Base-by-base conservation (phyloP, 129 eudicot genomes). In the Centrapalus pauciflorus region DNA sequence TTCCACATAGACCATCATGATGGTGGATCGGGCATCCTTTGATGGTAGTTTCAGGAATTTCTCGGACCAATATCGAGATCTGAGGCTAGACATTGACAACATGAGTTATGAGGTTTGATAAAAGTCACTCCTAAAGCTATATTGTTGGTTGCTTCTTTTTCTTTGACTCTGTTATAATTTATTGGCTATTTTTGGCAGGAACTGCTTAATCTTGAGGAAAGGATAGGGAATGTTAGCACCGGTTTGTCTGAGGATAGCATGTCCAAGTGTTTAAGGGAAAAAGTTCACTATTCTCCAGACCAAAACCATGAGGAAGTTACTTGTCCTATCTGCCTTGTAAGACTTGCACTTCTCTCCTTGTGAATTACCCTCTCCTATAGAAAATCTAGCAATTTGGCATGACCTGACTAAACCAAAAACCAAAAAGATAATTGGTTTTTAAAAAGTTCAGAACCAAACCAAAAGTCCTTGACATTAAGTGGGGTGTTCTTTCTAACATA, bases 291-390 rank as follows among this genome's bases (percentile, higher is more conserved):
- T 66, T 70, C 21, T 17, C 38, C 17, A 6, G 64, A 73, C 40
- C 52, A 45, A 74, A 56, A 27, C 21, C 33, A 28, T 9, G 70
- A 61, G 29, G 84, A 79, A 38, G 82, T 46, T 66, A 46, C 66
- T n/a, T 83, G 88, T 76, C 73, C 84, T 30, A 83, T 83, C 49
- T 83, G 88, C 67, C 88, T 83, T 25, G 88, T 83, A 75, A 79
- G 84, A 37, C 41, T 34, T 25, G 2, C 8, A 35, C 16, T 27
- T 51, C 5, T 24, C 12, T 7, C 2, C 1, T 45, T 5, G 5
- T n/a, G 17, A 3, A n/a, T 16, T 45, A n/a, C 14, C 20, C 26
- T 57, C 29, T 29, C 11, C 32, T 12, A 48, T 4, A 4, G 5
- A 16, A 5, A 17, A 43, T n/a, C 17, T 5, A 48, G 25, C 5